Percentiles rank a stretch among this genome's conserved stretches.
phyloP scores from a whole-genome alignment of 352 stramenopile species.

The Phytophthora crassamura region DNA sequence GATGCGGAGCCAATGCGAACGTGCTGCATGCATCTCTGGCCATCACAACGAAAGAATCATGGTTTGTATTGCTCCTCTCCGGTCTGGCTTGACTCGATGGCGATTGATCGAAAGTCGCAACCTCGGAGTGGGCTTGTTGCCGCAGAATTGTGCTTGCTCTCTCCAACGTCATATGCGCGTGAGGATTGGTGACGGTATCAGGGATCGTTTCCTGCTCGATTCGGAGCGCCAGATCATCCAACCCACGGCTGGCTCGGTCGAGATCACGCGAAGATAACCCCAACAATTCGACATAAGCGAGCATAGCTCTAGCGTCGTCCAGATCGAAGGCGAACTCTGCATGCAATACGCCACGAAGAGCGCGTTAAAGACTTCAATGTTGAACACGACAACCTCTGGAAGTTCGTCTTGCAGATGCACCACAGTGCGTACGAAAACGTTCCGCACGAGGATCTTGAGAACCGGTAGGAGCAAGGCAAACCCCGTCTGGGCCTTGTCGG shows the following conservation, averaged over 20 bases:
- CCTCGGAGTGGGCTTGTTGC: too few relatives aligned
- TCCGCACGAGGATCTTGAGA: conserved; percentile 13
- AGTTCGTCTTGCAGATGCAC: conserved; percentile 14
- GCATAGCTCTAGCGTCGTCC: conserved; percentile 23
- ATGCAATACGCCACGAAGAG: conserved; percentile 36
- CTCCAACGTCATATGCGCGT: background rate
- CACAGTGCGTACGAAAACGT: conserved; percentile 13
- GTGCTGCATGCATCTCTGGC: too few relatives aligned
- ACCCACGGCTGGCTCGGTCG: background rate
- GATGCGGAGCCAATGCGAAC: too few relatives aligned
- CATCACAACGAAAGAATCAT: too few relatives aligned
- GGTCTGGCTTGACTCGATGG: too few relatives aligned
- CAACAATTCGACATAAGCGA: conserved; percentile 17
- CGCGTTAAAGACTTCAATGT: conserved; percentile 36
- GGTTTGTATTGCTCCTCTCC: background rate
- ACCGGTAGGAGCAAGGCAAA: conserved; percentile 17
- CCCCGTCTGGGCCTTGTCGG: background rate
- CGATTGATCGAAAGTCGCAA: too few relatives aligned
- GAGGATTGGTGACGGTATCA: too few relatives aligned
- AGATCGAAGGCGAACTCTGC: conserved; percentile 25
- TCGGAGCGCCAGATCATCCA: conserved; percentile 3
- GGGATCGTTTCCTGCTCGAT: background rate
- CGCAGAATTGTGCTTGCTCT: background rate
- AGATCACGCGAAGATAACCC: conserved; percentile 16
- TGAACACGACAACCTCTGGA: conserved; percentile 27